Base-by-base conservation (phyloP, 805 yeast species). In the Hanseniaspora lindneri region DNA sequence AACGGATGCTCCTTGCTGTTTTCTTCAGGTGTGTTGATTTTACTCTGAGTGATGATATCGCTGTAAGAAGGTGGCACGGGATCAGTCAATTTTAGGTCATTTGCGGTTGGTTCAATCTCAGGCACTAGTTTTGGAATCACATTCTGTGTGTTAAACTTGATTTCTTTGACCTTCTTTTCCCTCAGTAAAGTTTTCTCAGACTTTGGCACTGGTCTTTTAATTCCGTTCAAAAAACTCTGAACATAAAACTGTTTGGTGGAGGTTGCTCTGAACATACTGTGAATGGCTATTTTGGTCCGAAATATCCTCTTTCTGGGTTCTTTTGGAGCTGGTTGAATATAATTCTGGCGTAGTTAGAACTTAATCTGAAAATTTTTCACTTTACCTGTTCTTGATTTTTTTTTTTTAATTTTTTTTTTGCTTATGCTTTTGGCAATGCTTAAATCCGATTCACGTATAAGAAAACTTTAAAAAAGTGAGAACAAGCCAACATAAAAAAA, bases 1-100 rank as follows among this genome's bases (percentile, higher is more conserved):
- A 92, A 71, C 27, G 97, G 98, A 65, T 92, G 98, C 61, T 82
- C 83, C 4, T 81, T 89, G 13, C 77, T 73, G 29, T 83, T 83
- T 52, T 72, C 72, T 19, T 28, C 35, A 28, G 34, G 37, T 20
- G 37, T 16, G 24, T 19, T 43, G 3, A 34, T 37, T 16, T 35
- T 43, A 23, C 24, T 19, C 21, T 19, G 23, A 11, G 25, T 17
- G 14, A 43, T 43, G 48, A 88, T 71, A 63, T 84, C 84, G 54
- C 73, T 70, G 47, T 75, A 79, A 1, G 92, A 75, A 14, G 98
- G 97, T 13, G 84, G 74, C 55, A 92, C 81, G 14, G 97, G 97
- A 11, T 82, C 74, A 49, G 89, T 75, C 54, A 88, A 72, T 54
- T 70, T 66, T 53, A 82, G 64, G 34, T 54, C 47, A 16, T 54